A percentile compares a stretch with the other conserved stretches of the same genome.
phyloP scores from a whole-genome alignment of 1,139 yeast genomes.

The Arxiozyma bovina region DNA sequence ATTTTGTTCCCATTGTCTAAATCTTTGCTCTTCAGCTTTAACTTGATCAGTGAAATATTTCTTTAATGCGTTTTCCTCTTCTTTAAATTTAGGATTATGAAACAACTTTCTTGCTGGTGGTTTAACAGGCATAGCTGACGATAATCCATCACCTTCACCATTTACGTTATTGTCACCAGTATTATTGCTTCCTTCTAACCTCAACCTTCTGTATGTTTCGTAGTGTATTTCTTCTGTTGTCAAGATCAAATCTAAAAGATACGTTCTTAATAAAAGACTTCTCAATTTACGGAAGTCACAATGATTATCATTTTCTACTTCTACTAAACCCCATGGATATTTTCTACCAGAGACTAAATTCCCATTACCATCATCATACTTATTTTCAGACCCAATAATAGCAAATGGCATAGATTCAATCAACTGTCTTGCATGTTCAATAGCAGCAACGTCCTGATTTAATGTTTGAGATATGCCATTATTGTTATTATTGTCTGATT shows the following conservation, averaged over 20 bases:
- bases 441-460: conserved; percentile 41
- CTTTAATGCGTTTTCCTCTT: conserved; percentile 91
- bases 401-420: conserved; percentile 94
- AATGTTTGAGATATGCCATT: not conserved
- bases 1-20: conserved; percentile 97
- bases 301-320: conserved; percentile 90
- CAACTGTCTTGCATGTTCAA: conserved; percentile 73
- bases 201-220: conserved; percentile 76
- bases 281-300: conserved; percentile 93
- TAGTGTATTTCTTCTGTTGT: conserved; percentile 90
- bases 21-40: conserved; percentile 91
- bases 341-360: conserved; percentile 78
- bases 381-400: conserved; percentile 83
- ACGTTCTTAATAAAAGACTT: conserved; percentile 78
- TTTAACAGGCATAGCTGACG: conserved; percentile 20
- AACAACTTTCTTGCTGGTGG: conserved; percentile 35
- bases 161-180: conserved; percentile 15
- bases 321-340: conserved; percentile 96
- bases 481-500: not conserved
- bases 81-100: conserved; percentile 88
- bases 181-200: conserved; percentile 54
- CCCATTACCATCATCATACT: conserved; percentile 69
- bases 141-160: conserved; percentile 11
- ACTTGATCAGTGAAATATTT: conserved; percentile 97
- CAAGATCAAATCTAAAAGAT: conserved; percentile 80